Evolutionary conservation across 129 eudicot species (phyloP), one percentile per base, ranked within the genome.

Genomic region (Flaveria bidentis): DNA sequence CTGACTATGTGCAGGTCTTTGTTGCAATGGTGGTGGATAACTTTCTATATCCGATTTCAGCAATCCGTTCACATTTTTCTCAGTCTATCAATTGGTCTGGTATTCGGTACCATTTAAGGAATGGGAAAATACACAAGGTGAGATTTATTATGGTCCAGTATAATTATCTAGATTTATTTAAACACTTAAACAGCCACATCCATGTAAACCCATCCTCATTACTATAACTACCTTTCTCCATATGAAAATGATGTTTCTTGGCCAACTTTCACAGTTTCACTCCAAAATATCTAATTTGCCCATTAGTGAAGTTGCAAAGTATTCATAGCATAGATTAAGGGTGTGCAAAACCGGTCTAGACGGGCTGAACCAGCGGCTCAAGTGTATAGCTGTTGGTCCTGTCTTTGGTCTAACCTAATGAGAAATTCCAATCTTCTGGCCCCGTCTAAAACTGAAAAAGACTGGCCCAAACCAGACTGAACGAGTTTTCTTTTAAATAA

Each of bases 21-120:
- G 62, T 90, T 26, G 97, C 98, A 53, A 87, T 93, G 97, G 85
- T 93, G 85, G 97, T 93, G 69, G 98, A 88, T 81, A 93, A 93
- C 67, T 88, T 90, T 46, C 80, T 93, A 62, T 93, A 90, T 83
- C 97, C 98, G 20, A 58, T 93, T 36, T 90, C 96, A 16, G 97
- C 98, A 56, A 49, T 90, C 28, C 87, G 96, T 3, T 93, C 98
- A n/a, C 97, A 93, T 83, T 90, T 93, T 77, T 88, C 92, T 60
- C 98, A 90, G 75, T 90, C 96, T 44, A 93, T 93, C 76, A 87
- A 93, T 71, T 93, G 98, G 98, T 93, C 98, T 49, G 98, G 98
- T 69, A 93, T 93, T 58, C 87, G 91, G 44, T 93, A 93, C 82
- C 92, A 93, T 84, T 87, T 93, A 80, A 91, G 81, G 85, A 79